Conservation (phyloP, 2,329 filamentous ascomycete genomes). For the Coccinonectria pachysandricola region DNA sequence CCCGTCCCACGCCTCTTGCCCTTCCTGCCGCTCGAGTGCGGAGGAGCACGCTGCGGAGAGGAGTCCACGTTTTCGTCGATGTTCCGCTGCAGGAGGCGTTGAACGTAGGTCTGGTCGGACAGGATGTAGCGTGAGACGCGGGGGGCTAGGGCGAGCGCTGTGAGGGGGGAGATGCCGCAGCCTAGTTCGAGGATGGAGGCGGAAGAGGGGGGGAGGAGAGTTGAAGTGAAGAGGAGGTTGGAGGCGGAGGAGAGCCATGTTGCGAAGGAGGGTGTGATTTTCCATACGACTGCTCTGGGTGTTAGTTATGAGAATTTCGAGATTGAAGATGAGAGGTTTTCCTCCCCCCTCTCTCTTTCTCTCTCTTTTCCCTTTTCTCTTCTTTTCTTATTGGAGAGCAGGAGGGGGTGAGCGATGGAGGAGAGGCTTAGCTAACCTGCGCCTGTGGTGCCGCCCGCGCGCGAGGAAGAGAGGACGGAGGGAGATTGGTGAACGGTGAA, state of each 20-base stretch:
- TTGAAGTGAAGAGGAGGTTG: conserved; percentile 50
- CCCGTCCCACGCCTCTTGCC: conserved; percentile 9
- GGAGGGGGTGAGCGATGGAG: neutral
- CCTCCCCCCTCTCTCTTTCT: too few species aligned
- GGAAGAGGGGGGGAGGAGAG: conserved; percentile 34
- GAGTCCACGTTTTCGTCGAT: conserved; percentile 47
- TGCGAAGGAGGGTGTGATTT: conserved; percentile 74
- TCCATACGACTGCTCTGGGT: conserved; percentile 64
- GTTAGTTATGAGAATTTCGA: too few species aligned
- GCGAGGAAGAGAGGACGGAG: conserved; percentile 64
- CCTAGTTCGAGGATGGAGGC: conserved; percentile 72
- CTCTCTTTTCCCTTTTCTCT: too few species aligned
- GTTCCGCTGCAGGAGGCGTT: conserved; percentile 67
- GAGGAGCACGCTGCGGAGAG: conserved; percentile 5
- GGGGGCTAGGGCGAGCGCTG: conserved; percentile 58
- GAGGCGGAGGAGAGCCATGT: conserved; percentile 59
- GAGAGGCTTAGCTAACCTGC: conserved; percentile 28
- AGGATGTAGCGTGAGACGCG: conserved; percentile 58
- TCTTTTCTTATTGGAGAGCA: too few species aligned
- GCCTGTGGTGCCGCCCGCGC: conserved; percentile 49
- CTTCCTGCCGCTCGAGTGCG: conserved; percentile 3
- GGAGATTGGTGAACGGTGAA: conserved; percentile 77
- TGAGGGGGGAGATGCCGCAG: conserved; percentile 74
- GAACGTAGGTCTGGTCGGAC: conserved; percentile 82
- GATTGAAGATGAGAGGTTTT: too few species aligned